Percentiles rank a stretch among this genome's conserved stretches.
Evolutionary conservation across 2,329 filamentous ascomycete species (phyloP).

Genomic region (Akanthomyces muscarius): DNA sequence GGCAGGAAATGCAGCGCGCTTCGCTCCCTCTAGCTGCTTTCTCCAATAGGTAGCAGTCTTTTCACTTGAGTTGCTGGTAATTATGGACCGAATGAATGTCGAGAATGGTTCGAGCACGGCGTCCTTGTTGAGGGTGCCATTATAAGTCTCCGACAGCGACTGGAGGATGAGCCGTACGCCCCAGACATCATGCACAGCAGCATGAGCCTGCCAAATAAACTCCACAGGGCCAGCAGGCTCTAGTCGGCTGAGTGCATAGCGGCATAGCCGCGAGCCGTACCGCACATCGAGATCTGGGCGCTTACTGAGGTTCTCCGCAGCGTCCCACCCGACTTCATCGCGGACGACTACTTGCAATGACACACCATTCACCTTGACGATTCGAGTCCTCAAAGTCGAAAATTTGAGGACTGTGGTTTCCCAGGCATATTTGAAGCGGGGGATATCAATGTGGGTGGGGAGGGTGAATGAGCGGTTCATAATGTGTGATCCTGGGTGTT

Average conservation of each 20-base stretch:
- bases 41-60: not conserved
- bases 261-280: conserved; percentile 4
- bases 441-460: not conserved
- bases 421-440: conserved; percentile 16
- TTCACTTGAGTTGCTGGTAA: not conserved
- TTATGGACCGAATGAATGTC: not conserved
- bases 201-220: not conserved
- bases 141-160: not conserved
- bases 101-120: not conserved
- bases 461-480: conserved; percentile 9
- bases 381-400: conserved; percentile 17
- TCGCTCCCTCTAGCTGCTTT: not conserved
- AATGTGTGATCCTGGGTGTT: conserved; percentile 17
- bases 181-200: not conserved
- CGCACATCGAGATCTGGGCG: not conserved
- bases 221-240: not conserved
- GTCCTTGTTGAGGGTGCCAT: not conserved
- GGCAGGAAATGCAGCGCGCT: not conserved
- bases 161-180: not conserved
- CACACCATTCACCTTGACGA: not conserved
- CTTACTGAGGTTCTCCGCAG: not conserved
- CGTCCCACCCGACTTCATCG: not conserved
- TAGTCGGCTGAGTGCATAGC: not conserved
- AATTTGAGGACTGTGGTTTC: conserved; percentile 1
- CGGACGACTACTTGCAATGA: conserved; percentile 3